phyloP scores from a whole-genome alignment of 2,329 filamentous ascomycete species.

The Drechmeria coniospora region DNA sequence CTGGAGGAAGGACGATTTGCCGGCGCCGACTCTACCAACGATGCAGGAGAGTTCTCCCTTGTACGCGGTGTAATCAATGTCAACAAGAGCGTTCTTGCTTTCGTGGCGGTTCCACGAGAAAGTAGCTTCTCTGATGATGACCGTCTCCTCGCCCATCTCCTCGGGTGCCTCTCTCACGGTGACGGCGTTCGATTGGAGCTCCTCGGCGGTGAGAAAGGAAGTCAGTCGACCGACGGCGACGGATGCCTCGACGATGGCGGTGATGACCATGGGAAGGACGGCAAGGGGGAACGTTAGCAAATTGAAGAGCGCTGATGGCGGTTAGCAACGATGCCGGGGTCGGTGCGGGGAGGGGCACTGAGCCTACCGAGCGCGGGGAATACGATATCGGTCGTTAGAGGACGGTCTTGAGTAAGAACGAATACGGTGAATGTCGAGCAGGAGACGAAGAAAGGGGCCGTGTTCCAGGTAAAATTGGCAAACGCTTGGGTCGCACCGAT shows the following conservation, averaged over 20 bases:
- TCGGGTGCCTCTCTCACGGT: slow-evolving; percentile 51
- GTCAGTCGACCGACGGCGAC: slow-evolving; percentile 81
- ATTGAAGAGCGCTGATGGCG: slow-evolving; percentile 74
- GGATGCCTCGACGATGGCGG: slow-evolving; percentile 86
- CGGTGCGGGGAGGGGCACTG: not conserved
- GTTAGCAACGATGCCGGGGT: not conserved
- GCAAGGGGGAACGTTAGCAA: slow-evolving; percentile 88
- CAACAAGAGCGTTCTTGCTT: slow-evolving; percentile 52
- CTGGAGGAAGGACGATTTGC: slow-evolving; percentile 87
- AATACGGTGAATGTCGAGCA: slow-evolving; percentile 94
- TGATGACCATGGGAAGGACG: slow-evolving; percentile 94
- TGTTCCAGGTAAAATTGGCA: slow-evolving; percentile 96
- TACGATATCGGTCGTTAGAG: slow-evolving; percentile 85
- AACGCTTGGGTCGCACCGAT: slow-evolving; percentile 89
- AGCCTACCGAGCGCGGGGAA: slow-evolving; percentile 57
- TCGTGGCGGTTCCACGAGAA: slow-evolving; percentile 93
- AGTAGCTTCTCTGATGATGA: slow-evolving; percentile 67
- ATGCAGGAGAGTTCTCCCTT: slow-evolving; percentile 91
- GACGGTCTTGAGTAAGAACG: slow-evolving; percentile 65
- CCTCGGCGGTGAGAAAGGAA: slow-evolving; percentile 71
- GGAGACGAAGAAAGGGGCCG: slow-evolving; percentile 91
- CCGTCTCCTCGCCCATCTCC: slow-evolving; percentile 69
- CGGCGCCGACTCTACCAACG: slow-evolving; percentile 84
- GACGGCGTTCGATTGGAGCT: slow-evolving; percentile 78
- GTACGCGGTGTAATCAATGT: slow-evolving; percentile 76